phyloP scores from a whole-genome alignment of 345 rosid genomes.

The Melaleuca alternifolia region DNA sequence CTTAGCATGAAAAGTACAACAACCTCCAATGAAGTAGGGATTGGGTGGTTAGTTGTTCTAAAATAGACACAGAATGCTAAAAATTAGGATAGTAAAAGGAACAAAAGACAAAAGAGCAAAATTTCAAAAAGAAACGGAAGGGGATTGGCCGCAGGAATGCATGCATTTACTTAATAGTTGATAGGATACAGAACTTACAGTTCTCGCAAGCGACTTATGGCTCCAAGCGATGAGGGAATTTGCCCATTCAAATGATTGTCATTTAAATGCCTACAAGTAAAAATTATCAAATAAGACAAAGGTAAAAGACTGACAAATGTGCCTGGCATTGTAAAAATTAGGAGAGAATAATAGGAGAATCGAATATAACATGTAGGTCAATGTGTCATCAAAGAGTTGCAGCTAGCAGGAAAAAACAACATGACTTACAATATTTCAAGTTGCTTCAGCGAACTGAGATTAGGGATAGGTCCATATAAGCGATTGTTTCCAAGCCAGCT shows the following conservation, averaged over 20 bases:
- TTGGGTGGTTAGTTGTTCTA: neutral
- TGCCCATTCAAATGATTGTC: slow-evolving; percentile 54
- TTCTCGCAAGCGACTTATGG: slow-evolving; percentile 39
- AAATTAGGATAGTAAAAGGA: neutral
- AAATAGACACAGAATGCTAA: neutral
- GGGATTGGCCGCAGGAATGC: neutral
- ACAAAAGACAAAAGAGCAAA: neutral
- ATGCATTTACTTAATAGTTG: neutral
- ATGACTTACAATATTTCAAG: slow-evolving; percentile 53
- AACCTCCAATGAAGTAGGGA: neutral
- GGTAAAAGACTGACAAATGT: neutral
- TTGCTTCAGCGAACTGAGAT: slow-evolving; percentile 43
- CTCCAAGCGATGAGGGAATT: slow-evolving; percentile 56
- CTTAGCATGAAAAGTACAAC: neutral
- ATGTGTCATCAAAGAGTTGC: neutral
- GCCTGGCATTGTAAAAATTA: neutral
- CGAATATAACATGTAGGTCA: neutral
- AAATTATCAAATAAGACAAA: neutral
- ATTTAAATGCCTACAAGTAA: slow-evolving; percentile 60
- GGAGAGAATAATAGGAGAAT: neutral
- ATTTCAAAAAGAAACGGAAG: neutral
- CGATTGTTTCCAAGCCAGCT: slow-evolving; percentile 74
- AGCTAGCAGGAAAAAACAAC: neutral
- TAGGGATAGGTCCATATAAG: slow-evolving; percentile 64
- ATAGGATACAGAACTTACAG: slow-evolving; percentile 42